Conservation (phyloP, 108 stramenopile genomes). For the Chaetoceros muelleri region DNA sequence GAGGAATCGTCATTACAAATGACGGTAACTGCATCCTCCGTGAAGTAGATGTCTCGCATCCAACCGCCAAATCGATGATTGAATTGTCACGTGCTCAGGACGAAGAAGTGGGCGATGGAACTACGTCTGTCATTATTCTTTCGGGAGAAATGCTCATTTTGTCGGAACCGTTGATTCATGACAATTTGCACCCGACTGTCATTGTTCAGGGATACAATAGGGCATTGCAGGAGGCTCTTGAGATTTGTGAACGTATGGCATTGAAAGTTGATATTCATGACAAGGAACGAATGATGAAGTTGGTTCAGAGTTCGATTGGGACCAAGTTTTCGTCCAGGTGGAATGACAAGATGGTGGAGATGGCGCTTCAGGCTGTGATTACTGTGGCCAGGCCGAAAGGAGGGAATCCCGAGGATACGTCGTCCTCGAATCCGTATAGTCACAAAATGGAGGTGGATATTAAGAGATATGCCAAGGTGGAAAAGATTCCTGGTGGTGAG, state of each 20-base stretch:
- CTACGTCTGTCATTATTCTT: constrained; percentile 98
- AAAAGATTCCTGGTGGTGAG: constrained; percentile 99
- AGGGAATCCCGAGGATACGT: constrained; percentile 1
- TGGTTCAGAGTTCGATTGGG: constrained; percentile 91
- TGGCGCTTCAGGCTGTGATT: constrained; percentile 95
- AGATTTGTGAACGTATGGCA: constrained; percentile 82
- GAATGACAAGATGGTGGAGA: constrained; percentile 93
- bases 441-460: constrained; percentile 88
- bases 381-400: constrained; percentile 53
- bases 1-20: constrained; percentile 99
- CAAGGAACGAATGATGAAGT: constrained; percentile 65
- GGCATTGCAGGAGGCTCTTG: constrained; percentile 86
- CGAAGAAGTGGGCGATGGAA: constrained; percentile 99
- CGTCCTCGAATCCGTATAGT: constrained; percentile 8
- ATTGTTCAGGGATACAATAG: constrained; percentile 93
- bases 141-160: constrained; percentile 96
- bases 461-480: constrained; percentile 98
- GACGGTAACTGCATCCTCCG: constrained; percentile 99
- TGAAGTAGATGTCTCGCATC: constrained; percentile 99
- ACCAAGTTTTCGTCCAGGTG: constrained; percentile 96
- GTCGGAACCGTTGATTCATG: constrained; percentile 92
- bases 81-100: constrained; percentile 96
- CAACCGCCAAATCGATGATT: constrained; percentile 99
- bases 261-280: constrained; percentile 83
- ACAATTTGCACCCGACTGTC: constrained; percentile 94